phyloP scores from a whole-genome alignment of 2,329 filamentous ascomycete genomes.

The Knoxdaviesia capensis region DNA sequence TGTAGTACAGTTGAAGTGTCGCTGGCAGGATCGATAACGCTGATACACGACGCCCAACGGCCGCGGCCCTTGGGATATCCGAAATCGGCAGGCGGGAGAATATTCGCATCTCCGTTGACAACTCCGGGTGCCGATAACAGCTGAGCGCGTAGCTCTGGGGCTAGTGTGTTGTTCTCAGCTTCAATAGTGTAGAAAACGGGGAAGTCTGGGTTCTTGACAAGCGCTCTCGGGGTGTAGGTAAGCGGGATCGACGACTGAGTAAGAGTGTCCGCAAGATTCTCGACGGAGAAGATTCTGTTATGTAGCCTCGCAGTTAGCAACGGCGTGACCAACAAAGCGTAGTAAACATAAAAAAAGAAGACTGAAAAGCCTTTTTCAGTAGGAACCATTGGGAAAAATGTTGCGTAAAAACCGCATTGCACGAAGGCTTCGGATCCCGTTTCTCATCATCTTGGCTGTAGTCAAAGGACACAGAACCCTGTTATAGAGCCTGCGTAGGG shows the following conservation, averaged over 20 bases:
- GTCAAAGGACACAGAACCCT: conserved; percentile 1
- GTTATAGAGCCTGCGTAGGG: not conserved
- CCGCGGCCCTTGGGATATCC: conserved; percentile 68
- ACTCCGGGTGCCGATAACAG: conserved; percentile 52
- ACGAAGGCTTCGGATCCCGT: conserved; percentile 32
- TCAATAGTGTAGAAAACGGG: conserved; percentile 89
- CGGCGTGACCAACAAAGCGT: conserved; percentile 2
- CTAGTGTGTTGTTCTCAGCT: conserved; percentile 78
- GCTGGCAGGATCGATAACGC: conserved; percentile 55
- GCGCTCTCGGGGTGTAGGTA: conserved; percentile 73
- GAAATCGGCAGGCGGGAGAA: conserved; percentile 63
- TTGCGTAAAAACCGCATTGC: conserved; percentile 32
- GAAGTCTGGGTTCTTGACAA: conserved; percentile 72
- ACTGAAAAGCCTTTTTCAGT: conserved; percentile 40
- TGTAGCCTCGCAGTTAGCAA: conserved; percentile 12
- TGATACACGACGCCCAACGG: conserved; percentile 92
- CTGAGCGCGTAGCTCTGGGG: conserved; percentile 54
- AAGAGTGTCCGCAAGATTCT: conserved; percentile 68
- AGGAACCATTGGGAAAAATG: conserved; percentile 83
- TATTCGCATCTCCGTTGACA: conserved; percentile 50
- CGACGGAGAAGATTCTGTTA: conserved; percentile 68
- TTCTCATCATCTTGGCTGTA: conserved; percentile 37
- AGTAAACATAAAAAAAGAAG: conserved; percentile 6
- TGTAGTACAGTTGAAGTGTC: conserved; percentile 34
- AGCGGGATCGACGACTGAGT: conserved; percentile 74